These are phyloP conservation scores for Pilobolus umbonatus DNA, from an alignment of 192 early-diverging fungal genomes.

Conservation along the genomic window DNA sequence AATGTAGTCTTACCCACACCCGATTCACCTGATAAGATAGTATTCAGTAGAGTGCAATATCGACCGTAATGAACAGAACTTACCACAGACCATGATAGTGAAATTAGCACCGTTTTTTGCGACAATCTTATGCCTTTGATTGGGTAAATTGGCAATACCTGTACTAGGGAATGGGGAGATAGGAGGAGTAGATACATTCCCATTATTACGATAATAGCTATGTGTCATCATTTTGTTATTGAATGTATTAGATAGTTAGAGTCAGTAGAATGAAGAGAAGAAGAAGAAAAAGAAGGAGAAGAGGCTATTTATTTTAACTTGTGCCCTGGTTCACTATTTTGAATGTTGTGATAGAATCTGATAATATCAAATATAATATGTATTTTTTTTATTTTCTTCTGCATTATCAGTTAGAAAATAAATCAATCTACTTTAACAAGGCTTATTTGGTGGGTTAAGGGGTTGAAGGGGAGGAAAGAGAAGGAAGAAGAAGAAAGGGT, in stretches of 20 bases:
- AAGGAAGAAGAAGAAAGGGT: neutral
- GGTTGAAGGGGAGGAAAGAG: neutral
- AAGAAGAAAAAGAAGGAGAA: neutral
- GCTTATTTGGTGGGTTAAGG: neutral
- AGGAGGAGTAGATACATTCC: slow-evolving; percentile 12
- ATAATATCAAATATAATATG: too few species aligned
- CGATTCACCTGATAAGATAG: slow-evolving; percentile 66
- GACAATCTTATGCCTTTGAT: slow-evolving; percentile 89
- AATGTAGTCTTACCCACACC: slow-evolving; percentile 96
- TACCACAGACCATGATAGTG: slow-evolving; percentile 96
- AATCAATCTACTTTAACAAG: too few species aligned
- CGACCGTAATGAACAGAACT: slow-evolving; percentile 20
- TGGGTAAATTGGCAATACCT: slow-evolving; percentile 90
- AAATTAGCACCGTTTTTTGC: slow-evolving; percentile 92
- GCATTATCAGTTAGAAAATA: too few species aligned
- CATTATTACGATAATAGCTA: neutral
- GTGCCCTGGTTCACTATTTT: too few species aligned
- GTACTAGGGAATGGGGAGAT: slow-evolving; percentile 32
- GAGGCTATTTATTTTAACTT: too few species aligned
- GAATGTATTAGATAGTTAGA: neutral
- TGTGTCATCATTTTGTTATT: slow-evolving; percentile 1
- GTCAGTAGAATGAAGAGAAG: neutral
- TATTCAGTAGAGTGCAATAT: neutral
- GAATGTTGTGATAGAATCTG: too few species aligned
- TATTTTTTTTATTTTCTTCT: too few species aligned